phyloP scores from a whole-genome alignment of 139 green algal genomes.

The Microglena sp. region DNA sequence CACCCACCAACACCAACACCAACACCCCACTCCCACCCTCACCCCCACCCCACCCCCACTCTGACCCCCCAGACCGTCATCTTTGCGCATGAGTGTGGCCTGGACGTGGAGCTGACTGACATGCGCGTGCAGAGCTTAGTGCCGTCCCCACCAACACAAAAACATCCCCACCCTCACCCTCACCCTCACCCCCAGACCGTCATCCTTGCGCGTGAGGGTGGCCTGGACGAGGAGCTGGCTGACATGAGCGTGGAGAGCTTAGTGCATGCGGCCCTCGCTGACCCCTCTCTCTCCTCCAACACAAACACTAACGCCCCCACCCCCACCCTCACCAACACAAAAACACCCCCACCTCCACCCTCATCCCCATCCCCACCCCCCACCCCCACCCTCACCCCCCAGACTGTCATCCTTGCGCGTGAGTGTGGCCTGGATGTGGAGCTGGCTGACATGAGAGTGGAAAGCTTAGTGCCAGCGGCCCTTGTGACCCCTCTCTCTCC shows the following conservation, averaged over 20 bases:
- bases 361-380: neutral
- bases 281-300: neutral
- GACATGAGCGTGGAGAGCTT: slow-evolving; percentile 34
- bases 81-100: slow-evolving; percentile 74
- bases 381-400: neutral
- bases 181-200: no score
- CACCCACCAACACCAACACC: no score
- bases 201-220: slow-evolving; percentile 84
- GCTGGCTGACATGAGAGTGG: no score
- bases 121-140: no score
- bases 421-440: no score
- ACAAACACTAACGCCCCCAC: neutral
- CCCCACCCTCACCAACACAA: neutral
- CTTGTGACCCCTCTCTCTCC: no score
- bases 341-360: neutral
- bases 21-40: no score
- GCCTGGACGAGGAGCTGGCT: slow-evolving; percentile 57
- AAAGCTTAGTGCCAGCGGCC: no score
- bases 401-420: slow-evolving; percentile 66
- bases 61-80: no score
- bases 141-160: no score
- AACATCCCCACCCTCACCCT: no score
- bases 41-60: no score
- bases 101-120: slow-evolving; percentile 60
- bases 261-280: slow-evolving; percentile 1